These are phyloP conservation scores for Pleurotus eryngii DNA, from an alignment of 768 basidiomycete species.

Conservation along the genomic window DNA sequence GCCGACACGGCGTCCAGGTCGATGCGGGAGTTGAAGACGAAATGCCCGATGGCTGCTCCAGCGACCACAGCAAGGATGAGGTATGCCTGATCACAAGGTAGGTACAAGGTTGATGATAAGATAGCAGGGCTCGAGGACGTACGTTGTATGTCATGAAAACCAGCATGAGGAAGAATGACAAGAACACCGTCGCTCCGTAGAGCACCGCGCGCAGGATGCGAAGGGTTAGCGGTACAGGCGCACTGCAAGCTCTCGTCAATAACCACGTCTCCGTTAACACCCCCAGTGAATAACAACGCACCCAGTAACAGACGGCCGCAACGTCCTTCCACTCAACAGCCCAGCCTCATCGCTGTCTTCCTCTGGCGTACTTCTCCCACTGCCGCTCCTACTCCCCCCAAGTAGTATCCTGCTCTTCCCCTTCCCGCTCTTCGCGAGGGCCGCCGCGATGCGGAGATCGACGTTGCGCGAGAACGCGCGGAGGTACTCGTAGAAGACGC, in stretches of 20 bases:
- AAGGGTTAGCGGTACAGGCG: slow-evolving; percentile 43
- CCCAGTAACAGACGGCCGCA: slow-evolving; percentile 38
- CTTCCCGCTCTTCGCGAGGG: slow-evolving; percentile 50
- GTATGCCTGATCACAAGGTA: slow-evolving; percentile 57
- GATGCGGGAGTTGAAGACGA: slow-evolving; percentile 64
- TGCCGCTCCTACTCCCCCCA: slow-evolving; percentile 17
- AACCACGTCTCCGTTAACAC: not conserved
- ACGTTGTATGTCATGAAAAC: slow-evolving; percentile 98
- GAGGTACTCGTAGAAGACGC: slow-evolving; percentile 80
- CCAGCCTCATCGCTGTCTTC: slow-evolving; percentile 48
- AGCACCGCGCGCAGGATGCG: slow-evolving; percentile 61
- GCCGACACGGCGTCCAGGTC: slow-evolving; percentile 56
- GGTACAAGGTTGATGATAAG: not conserved
- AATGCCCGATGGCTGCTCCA: slow-evolving; percentile 84
- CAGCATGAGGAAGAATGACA: slow-evolving; percentile 91
- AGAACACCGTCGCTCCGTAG: slow-evolving; percentile 73
- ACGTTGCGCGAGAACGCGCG: slow-evolving; percentile 57
- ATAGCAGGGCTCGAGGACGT: slow-evolving; percentile 23
- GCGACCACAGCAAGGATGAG: slow-evolving; percentile 78
- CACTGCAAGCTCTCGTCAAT: slow-evolving; percentile 27
- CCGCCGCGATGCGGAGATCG: slow-evolving; percentile 54
- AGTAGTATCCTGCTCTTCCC: slow-evolving; percentile 18
- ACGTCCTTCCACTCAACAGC: slow-evolving; percentile 46
- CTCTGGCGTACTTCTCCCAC: slow-evolving; percentile 39
- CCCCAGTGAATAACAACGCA: slow-evolving; percentile 26